A percentile compares a stretch with the other conserved stretches of the same genome.
Evolutionary conservation across 441 rosid species (phyloP).

Genomic region (Lepidium campestre): DNA sequence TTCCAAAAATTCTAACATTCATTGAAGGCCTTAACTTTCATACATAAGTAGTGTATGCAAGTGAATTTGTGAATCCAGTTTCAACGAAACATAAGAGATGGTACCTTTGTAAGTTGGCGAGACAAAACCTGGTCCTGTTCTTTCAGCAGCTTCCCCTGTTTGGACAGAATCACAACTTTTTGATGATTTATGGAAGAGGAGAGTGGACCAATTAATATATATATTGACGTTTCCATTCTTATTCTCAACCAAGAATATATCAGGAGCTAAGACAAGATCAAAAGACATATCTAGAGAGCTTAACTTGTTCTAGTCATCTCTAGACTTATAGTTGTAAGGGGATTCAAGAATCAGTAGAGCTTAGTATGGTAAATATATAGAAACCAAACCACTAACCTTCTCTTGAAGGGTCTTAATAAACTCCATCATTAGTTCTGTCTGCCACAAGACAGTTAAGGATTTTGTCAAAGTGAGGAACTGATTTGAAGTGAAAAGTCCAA

Average conservation of each 20-base stretch:
- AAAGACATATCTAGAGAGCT: neutral
- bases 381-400: conserved; percentile 16
- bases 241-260: neutral
- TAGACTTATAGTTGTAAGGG: neutral
- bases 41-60: neutral
- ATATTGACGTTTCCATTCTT: too few species aligned
- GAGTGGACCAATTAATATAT: too few species aligned
- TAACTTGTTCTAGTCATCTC: neutral
- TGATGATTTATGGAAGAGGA: too few species aligned
- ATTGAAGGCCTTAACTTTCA: neutral
- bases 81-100: neutral
- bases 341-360: neutral
- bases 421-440: conserved; percentile 14
- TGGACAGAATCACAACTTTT: neutral
- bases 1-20: too few species aligned
- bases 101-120: neutral
- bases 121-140: neutral
- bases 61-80: neutral
- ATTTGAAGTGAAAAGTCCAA: neutral
- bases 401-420: conserved; percentile 6
- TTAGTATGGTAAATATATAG: neutral
- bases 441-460: neutral
- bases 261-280: neutral
- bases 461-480: neutral
- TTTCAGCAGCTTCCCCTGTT: neutral